These are phyloP conservation scores for Sanghuangporus sanghuang DNA, from an alignment of 1,284 basidiomycete genomes.

Conservation along the genomic window DNA sequence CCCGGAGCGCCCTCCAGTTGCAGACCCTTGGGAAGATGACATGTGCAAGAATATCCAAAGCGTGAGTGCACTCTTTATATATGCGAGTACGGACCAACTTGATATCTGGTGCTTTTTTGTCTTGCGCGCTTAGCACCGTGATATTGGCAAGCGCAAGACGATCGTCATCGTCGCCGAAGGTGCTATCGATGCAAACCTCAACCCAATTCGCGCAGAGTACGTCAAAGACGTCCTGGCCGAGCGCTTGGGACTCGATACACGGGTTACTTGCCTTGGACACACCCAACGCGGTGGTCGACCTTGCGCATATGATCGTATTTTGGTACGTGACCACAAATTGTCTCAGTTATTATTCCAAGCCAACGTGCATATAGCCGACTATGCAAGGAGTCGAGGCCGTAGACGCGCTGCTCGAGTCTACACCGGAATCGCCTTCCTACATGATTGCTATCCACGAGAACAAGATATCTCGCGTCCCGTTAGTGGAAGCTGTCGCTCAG, in stretches of 20 bases:
- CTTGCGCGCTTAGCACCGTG: constrained; percentile 62
- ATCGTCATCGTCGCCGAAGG: constrained; percentile 99
- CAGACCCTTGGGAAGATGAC: constrained; percentile 82
- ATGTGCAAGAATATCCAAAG: constrained; percentile 87
- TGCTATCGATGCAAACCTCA: constrained; percentile 81
- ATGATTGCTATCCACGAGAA: constrained; percentile 98
- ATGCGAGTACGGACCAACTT: background rate
- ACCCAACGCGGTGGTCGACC: constrained; percentile 94
- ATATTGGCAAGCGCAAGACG: constrained; percentile 92
- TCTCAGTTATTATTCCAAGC: background rate
- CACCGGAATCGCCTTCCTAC: constrained; percentile 88
- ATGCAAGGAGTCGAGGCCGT: constrained; percentile 95
- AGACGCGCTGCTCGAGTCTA: constrained; percentile 84
- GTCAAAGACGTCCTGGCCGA: constrained; percentile 88
- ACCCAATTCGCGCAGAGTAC: constrained; percentile 87
- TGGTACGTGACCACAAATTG: constrained; percentile 45
- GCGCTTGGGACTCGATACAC: constrained; percentile 86
- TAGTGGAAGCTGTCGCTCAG: constrained; percentile 90
- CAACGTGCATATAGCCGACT: constrained; percentile 61
- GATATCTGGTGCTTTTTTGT: background rate
- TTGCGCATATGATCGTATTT: constrained; percentile 87
- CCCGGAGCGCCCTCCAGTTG: constrained; percentile 83
- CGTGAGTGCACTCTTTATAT: constrained; percentile 36
- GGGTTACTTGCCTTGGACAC: constrained; percentile 98
- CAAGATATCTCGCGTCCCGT: constrained; percentile 87